phyloP scores from a whole-genome alignment of 2,329 filamentous ascomycete species.

The Aspergillus phoenicis region DNA sequence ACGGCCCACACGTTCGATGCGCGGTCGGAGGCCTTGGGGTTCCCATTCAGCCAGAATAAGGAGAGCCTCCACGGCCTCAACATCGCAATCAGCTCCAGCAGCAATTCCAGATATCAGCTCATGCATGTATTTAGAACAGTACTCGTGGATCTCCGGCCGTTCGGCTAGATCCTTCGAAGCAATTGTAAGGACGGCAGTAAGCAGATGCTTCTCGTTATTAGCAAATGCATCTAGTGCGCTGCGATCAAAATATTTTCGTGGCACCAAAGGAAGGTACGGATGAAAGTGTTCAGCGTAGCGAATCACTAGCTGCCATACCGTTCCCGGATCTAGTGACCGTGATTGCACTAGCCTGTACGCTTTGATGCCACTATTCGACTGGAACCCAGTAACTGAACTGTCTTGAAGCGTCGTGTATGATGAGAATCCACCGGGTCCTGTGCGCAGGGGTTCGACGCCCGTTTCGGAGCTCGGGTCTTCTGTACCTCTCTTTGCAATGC shows the following conservation, averaged over 20 bases:
- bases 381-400: slow-evolving; percentile 31
- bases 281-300: slow-evolving; percentile 69
- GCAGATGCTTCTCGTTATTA: slow-evolving; percentile 64
- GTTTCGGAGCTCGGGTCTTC: slow-evolving; percentile 27
- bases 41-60: slow-evolving; percentile 74
- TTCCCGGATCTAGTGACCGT: slow-evolving; percentile 51
- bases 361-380: slow-evolving; percentile 37
- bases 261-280: slow-evolving; percentile 70
- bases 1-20: slow-evolving; percentile 65
- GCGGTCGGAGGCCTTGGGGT: slow-evolving; percentile 63
- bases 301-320: slow-evolving; percentile 55
- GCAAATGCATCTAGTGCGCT: slow-evolving; percentile 58
- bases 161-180: slow-evolving; percentile 70
- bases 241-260: slow-evolving; percentile 60
- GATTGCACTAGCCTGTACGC: slow-evolving; percentile 49
- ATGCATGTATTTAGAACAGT: slow-evolving; percentile 71
- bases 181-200: slow-evolving; percentile 71
- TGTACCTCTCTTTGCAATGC: slow-evolving; percentile 45
- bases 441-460: slow-evolving; percentile 25
- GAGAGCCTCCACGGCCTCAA: slow-evolving; percentile 71
- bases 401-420: slow-evolving; percentile 31
- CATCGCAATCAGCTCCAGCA: slow-evolving; percentile 66
- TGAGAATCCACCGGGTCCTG: slow-evolving; percentile 28
- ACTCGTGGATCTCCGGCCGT: slow-evolving; percentile 64
- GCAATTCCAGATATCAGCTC: slow-evolving; percentile 67